Conservation (phyloP, 2,329 filamentous ascomycete genomes). For the Cadophora sp. region DNA sequence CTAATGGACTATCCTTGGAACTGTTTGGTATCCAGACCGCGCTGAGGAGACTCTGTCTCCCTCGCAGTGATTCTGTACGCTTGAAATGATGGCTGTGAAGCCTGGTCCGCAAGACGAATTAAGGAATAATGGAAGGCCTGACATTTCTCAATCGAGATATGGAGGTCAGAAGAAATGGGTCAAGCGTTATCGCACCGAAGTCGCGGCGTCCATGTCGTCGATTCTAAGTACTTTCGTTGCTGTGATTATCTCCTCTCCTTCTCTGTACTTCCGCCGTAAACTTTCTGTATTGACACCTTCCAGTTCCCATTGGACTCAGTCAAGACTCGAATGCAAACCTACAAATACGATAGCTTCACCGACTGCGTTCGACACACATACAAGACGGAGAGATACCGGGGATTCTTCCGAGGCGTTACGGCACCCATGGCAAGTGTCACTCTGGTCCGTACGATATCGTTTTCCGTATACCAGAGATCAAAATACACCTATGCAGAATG, state of each 20-base stretch:
- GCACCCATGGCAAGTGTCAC: slow-evolving; percentile 84
- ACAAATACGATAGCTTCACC: slow-evolving; percentile 76
- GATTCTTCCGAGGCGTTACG: slow-evolving; percentile 83
- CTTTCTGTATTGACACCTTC: slow-evolving; percentile 25
- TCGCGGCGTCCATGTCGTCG: slow-evolving; percentile 79
- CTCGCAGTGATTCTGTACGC: slow-evolving; percentile 46
- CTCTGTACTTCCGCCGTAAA: not conserved
- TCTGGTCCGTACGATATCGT: slow-evolving; percentile 77
- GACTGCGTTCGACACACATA: slow-evolving; percentile 82
- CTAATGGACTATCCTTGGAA: slow-evolving; percentile 61
- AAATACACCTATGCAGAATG: slow-evolving; percentile 77
- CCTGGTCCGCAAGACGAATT: slow-evolving; percentile 37
- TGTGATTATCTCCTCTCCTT: slow-evolving; percentile 47
- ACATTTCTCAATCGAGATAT: slow-evolving; percentile 22
- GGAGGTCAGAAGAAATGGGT: slow-evolving; percentile 58
- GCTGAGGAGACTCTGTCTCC: slow-evolving; percentile 63
- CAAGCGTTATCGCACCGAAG: slow-evolving; percentile 81
- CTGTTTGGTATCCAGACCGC: slow-evolving; percentile 62
- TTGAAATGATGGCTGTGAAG: slow-evolving; percentile 50
- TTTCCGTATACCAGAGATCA: slow-evolving; percentile 79
- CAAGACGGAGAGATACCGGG: slow-evolving; percentile 71
- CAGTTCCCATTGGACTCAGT: slow-evolving; percentile 84
- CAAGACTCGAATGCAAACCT: slow-evolving; percentile 90
- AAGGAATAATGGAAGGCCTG: slow-evolving; percentile 26
- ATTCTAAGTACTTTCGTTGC: slow-evolving; percentile 79